Conservation (phyloP, 1,284 basidiomycete species). For the Cutaneotrichosporon cyanovorans region DNA sequence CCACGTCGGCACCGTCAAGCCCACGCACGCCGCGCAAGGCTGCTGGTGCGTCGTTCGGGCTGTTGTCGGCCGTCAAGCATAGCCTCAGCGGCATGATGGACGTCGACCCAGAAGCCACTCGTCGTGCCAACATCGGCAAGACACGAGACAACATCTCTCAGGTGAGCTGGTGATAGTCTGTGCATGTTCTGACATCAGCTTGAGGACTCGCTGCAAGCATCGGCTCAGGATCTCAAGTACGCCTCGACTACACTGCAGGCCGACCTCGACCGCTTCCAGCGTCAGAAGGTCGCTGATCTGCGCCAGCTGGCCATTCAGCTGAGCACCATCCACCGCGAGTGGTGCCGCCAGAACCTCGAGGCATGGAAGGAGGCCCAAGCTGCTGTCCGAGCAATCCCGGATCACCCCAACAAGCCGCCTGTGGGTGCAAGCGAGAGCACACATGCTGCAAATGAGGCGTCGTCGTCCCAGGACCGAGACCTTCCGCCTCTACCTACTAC, state of each 20-base stretch:
- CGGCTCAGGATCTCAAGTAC: conserved; percentile 89
- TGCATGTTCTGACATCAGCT: conserved; percentile 52
- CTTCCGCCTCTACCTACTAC: conserved; percentile 11
- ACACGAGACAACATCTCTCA: conserved; percentile 88
- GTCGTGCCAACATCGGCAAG: conserved; percentile 86
- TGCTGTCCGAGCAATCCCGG: conserved; percentile 79
- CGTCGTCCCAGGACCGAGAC: conserved; percentile 12
- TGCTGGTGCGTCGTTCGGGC: conserved; percentile 58
- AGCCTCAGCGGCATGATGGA: conserved; percentile 98
- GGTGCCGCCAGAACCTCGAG: conserved; percentile 94
- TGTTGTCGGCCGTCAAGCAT: conserved; percentile 87
- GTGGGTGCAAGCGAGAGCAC: neutral
- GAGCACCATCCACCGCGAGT: conserved; percentile 84
- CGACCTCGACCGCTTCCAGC: conserved; percentile 94
- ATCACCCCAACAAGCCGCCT: conserved; percentile 64
- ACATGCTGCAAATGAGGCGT: neutral
- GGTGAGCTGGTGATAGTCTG: conserved; percentile 49
- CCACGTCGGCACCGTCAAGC: neutral
- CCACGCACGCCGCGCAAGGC: conserved; percentile 14
- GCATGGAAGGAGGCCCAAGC: conserved; percentile 93
- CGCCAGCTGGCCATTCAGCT: conserved; percentile 85
- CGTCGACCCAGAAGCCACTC: conserved; percentile 90
- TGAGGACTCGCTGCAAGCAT: conserved; percentile 81
- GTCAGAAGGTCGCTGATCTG: conserved; percentile 95
- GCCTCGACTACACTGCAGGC: conserved; percentile 93